These are phyloP conservation scores for Cornus florida DNA, from an alignment of 148 eudicot species.

Conservation along the genomic window DNA sequence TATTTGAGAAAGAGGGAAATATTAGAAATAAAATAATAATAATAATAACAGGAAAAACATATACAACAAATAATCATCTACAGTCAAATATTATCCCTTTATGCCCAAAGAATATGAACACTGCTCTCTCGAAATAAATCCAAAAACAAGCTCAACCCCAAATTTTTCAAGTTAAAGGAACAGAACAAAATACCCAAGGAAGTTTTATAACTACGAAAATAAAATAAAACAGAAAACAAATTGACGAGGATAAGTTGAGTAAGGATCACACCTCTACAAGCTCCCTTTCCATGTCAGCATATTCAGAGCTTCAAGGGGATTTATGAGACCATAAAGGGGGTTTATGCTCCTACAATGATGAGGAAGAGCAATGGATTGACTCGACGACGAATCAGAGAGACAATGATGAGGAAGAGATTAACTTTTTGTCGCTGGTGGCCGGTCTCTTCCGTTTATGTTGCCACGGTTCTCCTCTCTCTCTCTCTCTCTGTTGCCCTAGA, in stretches of 20 bases:
- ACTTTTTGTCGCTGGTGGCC: no score
- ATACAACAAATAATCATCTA: constrained; percentile 11
- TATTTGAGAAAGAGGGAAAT: constrained; percentile 13
- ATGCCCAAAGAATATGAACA: constrained; percentile 9
- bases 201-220: neutral
- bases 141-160: constrained; percentile 20
- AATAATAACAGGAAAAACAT: neutral
- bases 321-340: no score
- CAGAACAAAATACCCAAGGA: constrained; percentile 21
- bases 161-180: constrained; percentile 8
- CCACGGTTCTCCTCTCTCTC: no score
- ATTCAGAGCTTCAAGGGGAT: constrained; percentile 84
- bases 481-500: no score
- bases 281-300: constrained; percentile 89
- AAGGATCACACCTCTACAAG: constrained; percentile 77
- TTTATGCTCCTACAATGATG: no score
- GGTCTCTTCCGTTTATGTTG: no score
- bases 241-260: constrained; percentile 8
- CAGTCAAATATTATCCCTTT: constrained; percentile 12
- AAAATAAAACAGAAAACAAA: neutral
- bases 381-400: no score
- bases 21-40: neutral
- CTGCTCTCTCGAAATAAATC: constrained; percentile 5
- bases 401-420: no score
- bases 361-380: no score